Evolutionary conservation across 176 grass and related monocot species (phyloP), one percentile per base, ranked within the genome.

Genomic region (Rhynchospora breviuscula): DNA sequence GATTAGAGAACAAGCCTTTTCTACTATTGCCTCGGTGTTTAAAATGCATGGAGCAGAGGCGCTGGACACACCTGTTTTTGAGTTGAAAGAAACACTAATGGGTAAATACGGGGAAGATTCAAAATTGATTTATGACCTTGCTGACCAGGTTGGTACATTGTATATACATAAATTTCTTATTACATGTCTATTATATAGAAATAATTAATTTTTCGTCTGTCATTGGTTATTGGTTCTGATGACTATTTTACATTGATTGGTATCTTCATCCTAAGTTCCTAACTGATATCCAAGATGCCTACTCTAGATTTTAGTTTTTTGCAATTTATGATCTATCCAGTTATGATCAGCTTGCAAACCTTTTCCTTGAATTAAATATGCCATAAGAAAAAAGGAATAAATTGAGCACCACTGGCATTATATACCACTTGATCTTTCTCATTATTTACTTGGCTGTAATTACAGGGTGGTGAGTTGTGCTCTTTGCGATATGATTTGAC

Each of bases 91-190:
- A 87, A 99, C 96, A 40, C 91, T 99, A 67, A 99, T 99, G 96
- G 96, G 96, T 1, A 99, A 99, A 86, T 99, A 99, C 91, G 96
- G 93, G 17, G 93, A 99, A 91, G 96, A 99, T 87, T 99, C 93
- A 7, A 99, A 99, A 43, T 85, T 99, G 88, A 90, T 99, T 78
- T 99, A 92, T 79, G 96, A 99, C 89, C 88, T 99, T 59, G 96
- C 96, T 81, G 96, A 99, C 63, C 93, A 99, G 96, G 96, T 99
- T 18, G 25, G 23, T 78, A 22, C 73, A 78, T 57, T 78, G 19
- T 78, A 56, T 78, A 78, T 71, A 5, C 59, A 22, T 10, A 21
- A 46, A 46, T 46, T 19, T 71, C 67, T 71, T 53, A 57, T 15
- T 78, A 78, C 73, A 31, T 1, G 10, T 52, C 25, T 57, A 15